Evolutionary conservation across 2,329 filamentous ascomycete species (phyloP).

Genomic region (Neocucurbitaria cava): DNA sequence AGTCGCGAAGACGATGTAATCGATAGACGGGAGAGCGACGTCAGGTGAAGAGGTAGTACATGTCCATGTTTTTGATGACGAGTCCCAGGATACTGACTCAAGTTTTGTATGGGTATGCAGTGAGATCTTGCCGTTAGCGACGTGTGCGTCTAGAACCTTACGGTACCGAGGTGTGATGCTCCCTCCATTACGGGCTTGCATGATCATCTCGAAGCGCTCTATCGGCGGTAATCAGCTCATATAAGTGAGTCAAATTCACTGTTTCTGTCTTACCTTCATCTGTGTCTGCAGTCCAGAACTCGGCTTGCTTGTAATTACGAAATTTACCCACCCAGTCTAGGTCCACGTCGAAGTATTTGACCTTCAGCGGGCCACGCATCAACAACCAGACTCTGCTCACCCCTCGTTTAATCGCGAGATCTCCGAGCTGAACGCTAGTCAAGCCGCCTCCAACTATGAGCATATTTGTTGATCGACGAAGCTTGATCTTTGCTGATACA

Average conservation of each 20-base stretch:
- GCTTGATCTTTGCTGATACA: constrained; percentile 61
- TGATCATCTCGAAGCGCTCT: constrained; percentile 72
- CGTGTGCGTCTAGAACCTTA: constrained; percentile 70
- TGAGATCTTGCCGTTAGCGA: constrained; percentile 59
- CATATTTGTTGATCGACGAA: constrained; percentile 60
- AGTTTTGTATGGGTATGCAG: constrained; percentile 67
- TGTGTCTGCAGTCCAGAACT: constrained; percentile 78
- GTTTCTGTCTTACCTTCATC: constrained; percentile 58
- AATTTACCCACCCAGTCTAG: constrained; percentile 84
- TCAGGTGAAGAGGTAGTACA: constrained; percentile 57
- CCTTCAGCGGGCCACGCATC: constrained; percentile 66
- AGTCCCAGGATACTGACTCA: constrained; percentile 59
- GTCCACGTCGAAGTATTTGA: constrained; percentile 81
- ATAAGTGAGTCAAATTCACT: background rate
- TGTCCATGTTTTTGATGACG: constrained; percentile 48
- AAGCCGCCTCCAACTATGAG: constrained; percentile 78
- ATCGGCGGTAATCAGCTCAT: background rate
- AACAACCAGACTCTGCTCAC: constrained; percentile 73
- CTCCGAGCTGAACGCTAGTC: constrained; percentile 76
- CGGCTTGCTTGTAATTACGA: constrained; percentile 76
- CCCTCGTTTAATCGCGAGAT: constrained; percentile 69
- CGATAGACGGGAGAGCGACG: constrained; percentile 58
- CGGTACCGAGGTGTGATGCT: constrained; percentile 74
- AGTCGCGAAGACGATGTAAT: constrained; percentile 80
- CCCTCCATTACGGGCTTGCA: constrained; percentile 73